Conservation (phyloP, 176 grass and related monocot genomes). For the Chloris gayana region DNA sequence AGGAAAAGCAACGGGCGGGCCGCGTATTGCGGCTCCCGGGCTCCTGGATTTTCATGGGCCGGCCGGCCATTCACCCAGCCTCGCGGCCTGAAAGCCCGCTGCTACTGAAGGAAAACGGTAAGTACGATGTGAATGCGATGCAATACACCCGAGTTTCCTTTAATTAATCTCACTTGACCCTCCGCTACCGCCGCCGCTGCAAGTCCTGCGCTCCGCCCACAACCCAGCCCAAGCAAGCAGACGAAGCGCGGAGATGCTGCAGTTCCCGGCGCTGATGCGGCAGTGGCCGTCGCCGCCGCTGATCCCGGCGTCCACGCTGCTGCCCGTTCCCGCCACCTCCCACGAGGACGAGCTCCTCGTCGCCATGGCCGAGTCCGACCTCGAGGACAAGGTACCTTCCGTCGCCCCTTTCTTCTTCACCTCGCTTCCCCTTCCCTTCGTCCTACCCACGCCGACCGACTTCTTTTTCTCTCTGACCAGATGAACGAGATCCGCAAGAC, state of each 20-base stretch:
- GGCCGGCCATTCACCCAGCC: neutral
- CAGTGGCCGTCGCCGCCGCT: slow-evolving; percentile 83
- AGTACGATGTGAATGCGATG: neutral
- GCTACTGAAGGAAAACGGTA: neutral
- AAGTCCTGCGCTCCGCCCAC: neutral
- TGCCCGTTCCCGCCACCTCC: slow-evolving; percentile 67
- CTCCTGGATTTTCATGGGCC: neutral
- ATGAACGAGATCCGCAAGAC: slow-evolving; percentile 80
- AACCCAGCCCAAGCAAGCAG: neutral
- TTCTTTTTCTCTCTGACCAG: slow-evolving; percentile 15
- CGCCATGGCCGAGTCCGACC: slow-evolving; percentile 81
- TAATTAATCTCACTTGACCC: slow-evolving; percentile 7
- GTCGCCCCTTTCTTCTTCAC: neutral
- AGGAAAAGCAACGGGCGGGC: neutral
- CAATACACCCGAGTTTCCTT: neutral
- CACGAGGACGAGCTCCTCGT: slow-evolving; percentile 90
- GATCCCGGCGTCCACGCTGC: slow-evolving; percentile 81
- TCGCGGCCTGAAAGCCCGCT: neutral
- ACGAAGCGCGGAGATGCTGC: slow-evolving; percentile 62
- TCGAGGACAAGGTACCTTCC: slow-evolving; percentile 68
- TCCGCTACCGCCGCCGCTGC: neutral
- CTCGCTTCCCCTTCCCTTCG: neutral
- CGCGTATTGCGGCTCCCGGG: slow-evolving; percentile 14
- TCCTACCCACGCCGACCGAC: neutral
- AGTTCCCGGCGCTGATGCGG: slow-evolving; percentile 90